Base-by-base conservation (phyloP, 2,329 filamentous ascomycete species). In the Nigrospora sphaerica region DNA sequence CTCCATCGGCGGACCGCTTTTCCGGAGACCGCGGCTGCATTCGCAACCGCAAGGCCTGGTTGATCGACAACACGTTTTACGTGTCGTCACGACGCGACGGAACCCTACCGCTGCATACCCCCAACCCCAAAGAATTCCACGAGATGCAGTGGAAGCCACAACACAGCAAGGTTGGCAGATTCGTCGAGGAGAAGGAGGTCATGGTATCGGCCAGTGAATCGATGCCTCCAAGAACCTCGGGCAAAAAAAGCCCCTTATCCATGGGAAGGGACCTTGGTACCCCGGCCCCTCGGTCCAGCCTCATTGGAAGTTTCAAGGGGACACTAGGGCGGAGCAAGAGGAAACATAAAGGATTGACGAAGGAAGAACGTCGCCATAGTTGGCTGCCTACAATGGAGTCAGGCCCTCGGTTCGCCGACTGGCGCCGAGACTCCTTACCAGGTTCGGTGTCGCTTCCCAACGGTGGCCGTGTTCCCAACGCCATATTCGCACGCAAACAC, bases 401-500 rank as follows among this genome's bases (percentile, higher is more conserved):
- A 11, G 39, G 49, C 14, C 45, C 52, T 6, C 42, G 45, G 9
- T 49, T 50, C 28, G 52, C 45, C 42, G 55, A 60, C 39, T 54
- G 51, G 37, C 42, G 45, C 31, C n/a, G 46, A 18, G 44, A 35
- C 4, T 38, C 48, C 18, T 52, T 48, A 18, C 14, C 38, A 2
- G 18, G 48, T 12, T 49, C 52, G 12, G 49, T 62, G 12, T 59
- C 64, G 33, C 58, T 65, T 38, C 63, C 66, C 5, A 55, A 57
- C n/a, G 65, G 62, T 9, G 60, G 57, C 40, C 54, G 65, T 17
- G 62, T 72, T 38, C 70, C 70, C 3, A 69, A 73, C 47, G 67
- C 68, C 12, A 68, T 67, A 39, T 73, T 73, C 50, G 70, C 69
- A 6, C 59, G 70, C 45, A 73, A 73, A 46, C 64, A 66, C 46